Evolutionary conservation across 306 rosid species (phyloP).

Genomic region (Ochetophila trinervis): DNA sequence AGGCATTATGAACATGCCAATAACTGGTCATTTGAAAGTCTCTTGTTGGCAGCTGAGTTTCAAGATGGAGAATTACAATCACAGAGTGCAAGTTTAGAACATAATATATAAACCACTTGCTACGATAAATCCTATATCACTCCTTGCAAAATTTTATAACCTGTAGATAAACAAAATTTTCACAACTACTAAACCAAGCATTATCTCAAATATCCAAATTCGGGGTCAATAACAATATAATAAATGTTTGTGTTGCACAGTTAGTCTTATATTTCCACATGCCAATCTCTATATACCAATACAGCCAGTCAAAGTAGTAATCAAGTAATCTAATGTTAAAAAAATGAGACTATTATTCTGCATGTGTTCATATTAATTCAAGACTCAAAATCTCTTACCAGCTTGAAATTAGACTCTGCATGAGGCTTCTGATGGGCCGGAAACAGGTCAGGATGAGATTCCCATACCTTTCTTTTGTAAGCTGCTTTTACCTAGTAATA

Average conservation of each 20-base stretch:
- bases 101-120: too few species aligned
- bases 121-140: not conserved
- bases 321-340: not conserved
- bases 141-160: not conserved
- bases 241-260: not conserved
- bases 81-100: too few species aligned
- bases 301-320: not conserved
- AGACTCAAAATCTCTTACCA: constrained; percentile 31
- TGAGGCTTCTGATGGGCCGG: constrained; percentile 53
- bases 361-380: not conserved
- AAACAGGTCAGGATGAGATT: constrained; percentile 75
- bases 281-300: not conserved
- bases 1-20: not conserved
- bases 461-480: constrained; percentile 74
- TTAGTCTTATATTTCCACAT: not conserved
- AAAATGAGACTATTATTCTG: not conserved
- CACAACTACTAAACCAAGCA: not conserved
- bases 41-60: too few species aligned
- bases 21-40: too few species aligned
- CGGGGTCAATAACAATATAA: not conserved
- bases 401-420: constrained; percentile 68
- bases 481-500: constrained; percentile 61
- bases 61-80: too few species aligned
- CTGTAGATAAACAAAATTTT: not conserved
- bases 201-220: too few species aligned